Base-by-base conservation (phyloP, 192 early-diverging fungal genomes). In the Coemansia sp. region DNA sequence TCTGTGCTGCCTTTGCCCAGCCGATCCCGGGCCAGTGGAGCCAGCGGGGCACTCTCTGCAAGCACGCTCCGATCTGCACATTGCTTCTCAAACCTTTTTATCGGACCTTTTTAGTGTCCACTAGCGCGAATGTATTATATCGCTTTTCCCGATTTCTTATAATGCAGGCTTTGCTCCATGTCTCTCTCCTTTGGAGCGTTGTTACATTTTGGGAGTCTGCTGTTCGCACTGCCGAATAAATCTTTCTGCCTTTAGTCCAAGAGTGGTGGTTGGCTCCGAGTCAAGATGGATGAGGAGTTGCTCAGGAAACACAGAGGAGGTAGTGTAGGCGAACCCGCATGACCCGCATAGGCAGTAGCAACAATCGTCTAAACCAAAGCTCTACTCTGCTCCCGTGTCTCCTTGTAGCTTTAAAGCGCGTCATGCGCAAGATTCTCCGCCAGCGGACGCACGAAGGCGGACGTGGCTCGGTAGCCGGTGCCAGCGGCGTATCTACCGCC, bases 101-200 rank as follows among this genome's bases (percentile, higher is more conserved):
- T 23, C 14, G n/a, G 25, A 26, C 5, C 40, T 21, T 25, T 21
- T 10, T 53, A 21, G 5, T 55, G 50, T 59, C 42, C 47, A 15
- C 38, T 68, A 69, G 70, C 66, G 76, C 76, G 76, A 73, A 79
- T 79, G 76, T 79, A 79, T 60, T 67, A 64, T 79, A 79, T 70
- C 76, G 66, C 66, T 63, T 67, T 58, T 63, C 28, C 21, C 14
- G 6, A 18, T 48, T 52, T 31, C 28, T 47, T 60, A 15, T 42
- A 42, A 20, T 23, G 31, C 52, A 17, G 24, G 56, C 34, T 52
- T 52, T 17, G 46, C n/a, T 18, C 46, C 17, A n/a, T 17, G 46
- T 15, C 46, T n/a, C 46, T 18, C 17, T 48, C 17, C 17, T 48
- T 17, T 3, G 3, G 4, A 18, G n/a, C 12, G n/a, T 48, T 14